A percentile compares a stretch with the other conserved stretches of the same genome.
These are phyloP conservation scores for Pleurotus platypus DNA, from an alignment of 768 basidiomycete genomes.

Conservation along the genomic window DNA sequence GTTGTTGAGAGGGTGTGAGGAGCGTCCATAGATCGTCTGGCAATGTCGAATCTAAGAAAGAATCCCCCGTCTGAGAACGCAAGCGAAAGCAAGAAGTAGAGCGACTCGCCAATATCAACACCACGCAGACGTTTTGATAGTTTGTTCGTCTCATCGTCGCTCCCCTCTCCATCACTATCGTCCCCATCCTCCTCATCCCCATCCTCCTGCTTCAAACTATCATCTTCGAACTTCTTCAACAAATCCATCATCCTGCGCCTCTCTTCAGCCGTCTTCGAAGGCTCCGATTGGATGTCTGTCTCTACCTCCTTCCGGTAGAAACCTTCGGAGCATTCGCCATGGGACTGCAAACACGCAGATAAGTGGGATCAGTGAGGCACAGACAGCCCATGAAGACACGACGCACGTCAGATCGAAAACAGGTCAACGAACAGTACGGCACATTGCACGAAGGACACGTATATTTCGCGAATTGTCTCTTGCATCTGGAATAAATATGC, in stretches of 20 bases:
- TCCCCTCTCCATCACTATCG: conserved; percentile 26
- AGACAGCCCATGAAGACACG: conserved; percentile 6
- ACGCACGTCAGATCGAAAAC: conserved; percentile 72
- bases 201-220: conserved; percentile 36
- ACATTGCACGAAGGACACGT: conserved; percentile 81
- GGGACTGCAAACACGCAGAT: conserved; percentile 33
- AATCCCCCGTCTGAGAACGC: background rate
- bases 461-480: conserved; percentile 73
- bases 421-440: conserved; percentile 74
- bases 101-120: conserved; percentile 58
- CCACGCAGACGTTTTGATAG: conserved; percentile 48
- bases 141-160: conserved; percentile 30
- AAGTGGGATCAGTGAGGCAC: background rate
- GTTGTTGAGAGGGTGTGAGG: conserved; percentile 56
- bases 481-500: conserved; percentile 49
- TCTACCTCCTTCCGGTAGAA: conserved; percentile 81
- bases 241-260: conserved; percentile 64
- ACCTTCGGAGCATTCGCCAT: conserved; percentile 73
- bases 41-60: conserved; percentile 47
- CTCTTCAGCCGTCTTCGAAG: conserved; percentile 56
- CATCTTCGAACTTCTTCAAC: conserved; percentile 70
- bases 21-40: conserved; percentile 58
- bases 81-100: background rate
- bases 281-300: conserved; percentile 50
- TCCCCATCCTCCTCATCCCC: conserved; percentile 22